Percentiles rank a stretch among this genome's conserved stretches.
Evolutionary conservation across 73 alveolate genomes (phyloP).

Genomic region (Tetrahymena thermophila): DNA sequence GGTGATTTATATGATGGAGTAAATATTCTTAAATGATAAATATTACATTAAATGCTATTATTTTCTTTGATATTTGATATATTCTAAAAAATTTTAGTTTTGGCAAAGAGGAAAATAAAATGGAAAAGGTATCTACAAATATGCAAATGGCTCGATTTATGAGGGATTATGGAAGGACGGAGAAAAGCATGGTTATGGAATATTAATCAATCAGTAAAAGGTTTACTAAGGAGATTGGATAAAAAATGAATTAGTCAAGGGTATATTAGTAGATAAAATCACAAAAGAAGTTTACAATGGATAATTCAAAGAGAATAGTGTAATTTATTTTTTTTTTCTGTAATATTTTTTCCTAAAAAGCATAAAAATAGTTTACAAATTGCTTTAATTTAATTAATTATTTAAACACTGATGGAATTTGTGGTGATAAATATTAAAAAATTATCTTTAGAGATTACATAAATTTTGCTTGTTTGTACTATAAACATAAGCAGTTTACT

Average conservation of each 20-base stretch:
- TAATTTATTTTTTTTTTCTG: background rate
- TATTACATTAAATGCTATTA: background rate
- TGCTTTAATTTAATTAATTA: no score
- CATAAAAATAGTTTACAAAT: no score
- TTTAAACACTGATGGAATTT: background rate
- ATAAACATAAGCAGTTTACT: background rate
- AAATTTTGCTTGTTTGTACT: background rate
- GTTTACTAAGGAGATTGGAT: background rate
- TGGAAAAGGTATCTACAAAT: background rate
- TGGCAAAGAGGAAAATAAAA: background rate
- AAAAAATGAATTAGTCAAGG: background rate
- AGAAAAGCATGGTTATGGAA: background rate
- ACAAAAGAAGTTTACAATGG: background rate
- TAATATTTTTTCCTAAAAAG: background rate
- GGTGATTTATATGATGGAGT: slow-evolving; percentile 2
- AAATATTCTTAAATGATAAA: background rate
- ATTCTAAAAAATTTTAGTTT: background rate
- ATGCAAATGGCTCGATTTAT: background rate
- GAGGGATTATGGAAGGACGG: background rate
- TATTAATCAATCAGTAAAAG: background rate
- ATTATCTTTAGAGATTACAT: background rate
- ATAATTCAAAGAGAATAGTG: background rate
- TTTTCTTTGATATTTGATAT: no score
- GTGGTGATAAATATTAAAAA: background rate
- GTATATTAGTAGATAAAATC: background rate